Percentiles rank a stretch among this genome's conserved stretches.
These are phyloP conservation scores for Glebionis coronaria DNA, from an alignment of 129 eudicot genomes.

Conservation along the genomic window DNA sequence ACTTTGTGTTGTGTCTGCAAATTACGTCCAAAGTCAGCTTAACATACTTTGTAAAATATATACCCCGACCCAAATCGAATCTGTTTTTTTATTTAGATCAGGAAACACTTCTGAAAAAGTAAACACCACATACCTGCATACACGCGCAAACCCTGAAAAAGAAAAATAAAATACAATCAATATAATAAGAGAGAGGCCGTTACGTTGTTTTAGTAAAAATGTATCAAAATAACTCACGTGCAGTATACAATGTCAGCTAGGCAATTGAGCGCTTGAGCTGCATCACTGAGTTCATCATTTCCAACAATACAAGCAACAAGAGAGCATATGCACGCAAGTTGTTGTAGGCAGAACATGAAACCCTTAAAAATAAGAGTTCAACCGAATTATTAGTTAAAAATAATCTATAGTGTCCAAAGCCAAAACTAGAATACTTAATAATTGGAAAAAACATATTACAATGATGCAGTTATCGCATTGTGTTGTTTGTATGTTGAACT, in stretches of 20 bases:
- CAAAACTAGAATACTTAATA: not conserved
- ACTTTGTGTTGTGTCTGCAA: slow-evolving; percentile 94
- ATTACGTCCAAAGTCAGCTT: not conserved
- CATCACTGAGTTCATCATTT: slow-evolving; percentile 68
- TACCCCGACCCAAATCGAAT: too few relatives aligned
- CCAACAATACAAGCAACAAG: slow-evolving; percentile 77
- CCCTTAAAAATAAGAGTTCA: slow-evolving; percentile 38
- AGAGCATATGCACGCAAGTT: slow-evolving; percentile 87
- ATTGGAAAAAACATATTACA: slow-evolving; percentile 44
- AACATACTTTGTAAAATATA: not conserved
- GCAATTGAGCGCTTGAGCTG: slow-evolving; percentile 68
- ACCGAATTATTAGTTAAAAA: slow-evolving; percentile 1
- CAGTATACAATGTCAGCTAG: slow-evolving; percentile 84
- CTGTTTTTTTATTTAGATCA: not conserved
- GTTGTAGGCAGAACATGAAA: slow-evolving; percentile 94
- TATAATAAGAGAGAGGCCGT: slow-evolving; percentile 8
- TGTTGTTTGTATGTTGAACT: slow-evolving; percentile 92
- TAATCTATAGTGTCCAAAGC: not conserved
- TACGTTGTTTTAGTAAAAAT: not conserved
- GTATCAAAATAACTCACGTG: slow-evolving; percentile 50
- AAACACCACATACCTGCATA: slow-evolving; percentile 65
- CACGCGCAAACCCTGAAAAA: slow-evolving; percentile 86
- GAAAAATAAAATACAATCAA: slow-evolving; percentile 11
- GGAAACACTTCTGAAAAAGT: not conserved
- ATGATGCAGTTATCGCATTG: slow-evolving; percentile 95